Conservation (phyloP, 2,329 filamentous ascomycete genomes). For the Exserohilum turcica region DNA sequence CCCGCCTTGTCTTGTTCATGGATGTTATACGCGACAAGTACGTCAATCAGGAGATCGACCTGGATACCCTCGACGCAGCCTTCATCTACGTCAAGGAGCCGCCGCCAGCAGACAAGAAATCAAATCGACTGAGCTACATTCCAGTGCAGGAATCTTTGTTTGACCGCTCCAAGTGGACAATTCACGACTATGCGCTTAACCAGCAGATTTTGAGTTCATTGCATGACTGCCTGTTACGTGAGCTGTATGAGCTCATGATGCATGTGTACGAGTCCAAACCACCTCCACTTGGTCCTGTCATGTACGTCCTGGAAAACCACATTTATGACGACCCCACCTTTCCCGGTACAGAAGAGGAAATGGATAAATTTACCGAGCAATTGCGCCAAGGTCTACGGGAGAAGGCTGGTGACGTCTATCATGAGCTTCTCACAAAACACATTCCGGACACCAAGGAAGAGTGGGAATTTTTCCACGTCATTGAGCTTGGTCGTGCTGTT, state of each 20-base stretch:
- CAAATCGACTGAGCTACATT: slow-evolving; percentile 56
- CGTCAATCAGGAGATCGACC: slow-evolving; percentile 76
- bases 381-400: slow-evolving; percentile 74
- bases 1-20: slow-evolving; percentile 77
- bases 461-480: slow-evolving; percentile 91
- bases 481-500: slow-evolving; percentile 84
- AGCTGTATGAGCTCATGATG: slow-evolving; percentile 86
- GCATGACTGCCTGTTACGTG: slow-evolving; percentile 81
- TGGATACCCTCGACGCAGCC: slow-evolving; percentile 80
- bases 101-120: slow-evolving; percentile 66
- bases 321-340: slow-evolving; percentile 80
- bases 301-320: slow-evolving; percentile 82
- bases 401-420: slow-evolving; percentile 80
- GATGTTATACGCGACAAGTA: slow-evolving; percentile 88
- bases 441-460: slow-evolving; percentile 79
- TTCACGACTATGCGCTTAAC: slow-evolving; percentile 62
- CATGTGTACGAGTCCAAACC: slow-evolving; percentile 89
- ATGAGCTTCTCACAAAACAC: slow-evolving; percentile 75
- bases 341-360: slow-evolving; percentile 69
- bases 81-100: slow-evolving; percentile 82
- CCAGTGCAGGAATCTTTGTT: slow-evolving; percentile 47
- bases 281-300: slow-evolving; percentile 76
- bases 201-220: slow-evolving; percentile 74
- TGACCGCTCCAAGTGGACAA: slow-evolving; percentile 57
- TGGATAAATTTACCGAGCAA: slow-evolving; percentile 72